These are phyloP conservation scores for Penicillium steckii DNA, from an alignment of 495 filamentous ascomycete genomes.

Conservation along the genomic window DNA sequence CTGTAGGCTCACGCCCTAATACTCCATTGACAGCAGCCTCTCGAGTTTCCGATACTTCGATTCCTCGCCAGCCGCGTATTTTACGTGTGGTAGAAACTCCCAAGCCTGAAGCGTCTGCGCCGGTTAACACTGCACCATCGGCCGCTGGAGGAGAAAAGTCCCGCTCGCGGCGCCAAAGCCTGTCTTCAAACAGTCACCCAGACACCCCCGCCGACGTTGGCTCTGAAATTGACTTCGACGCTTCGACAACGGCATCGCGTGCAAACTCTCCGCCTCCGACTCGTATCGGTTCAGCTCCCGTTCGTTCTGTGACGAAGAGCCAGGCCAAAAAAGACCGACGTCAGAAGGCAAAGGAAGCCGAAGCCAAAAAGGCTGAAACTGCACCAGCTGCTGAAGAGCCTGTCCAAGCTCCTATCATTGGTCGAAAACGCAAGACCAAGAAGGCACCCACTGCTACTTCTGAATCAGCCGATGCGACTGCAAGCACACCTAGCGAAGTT, in stretches of 20 bases:
- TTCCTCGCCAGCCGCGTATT: constrained; percentile 48
- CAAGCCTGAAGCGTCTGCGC: constrained; percentile 60
- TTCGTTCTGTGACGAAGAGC: constrained; percentile 81
- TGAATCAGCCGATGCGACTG: constrained; percentile 37
- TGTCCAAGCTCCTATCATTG: constrained; percentile 78
- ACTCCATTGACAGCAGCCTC: constrained; percentile 40
- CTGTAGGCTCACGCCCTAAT: constrained; percentile 35
- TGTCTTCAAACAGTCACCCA: constrained; percentile 63
- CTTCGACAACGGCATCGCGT: constrained; percentile 79
- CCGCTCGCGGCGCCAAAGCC: constrained; percentile 58
- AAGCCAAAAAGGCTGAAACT: constrained; percentile 62
- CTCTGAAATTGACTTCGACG: constrained; percentile 73
- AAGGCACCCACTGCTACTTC: constrained; percentile 52
- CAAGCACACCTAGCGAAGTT: constrained; percentile 32
- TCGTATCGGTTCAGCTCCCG: constrained; percentile 74
- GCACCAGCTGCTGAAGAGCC: constrained; percentile 53
- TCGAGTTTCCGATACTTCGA: constrained; percentile 48
- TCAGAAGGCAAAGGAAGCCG: constrained; percentile 58
- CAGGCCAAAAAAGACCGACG: constrained; percentile 83
- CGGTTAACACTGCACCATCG: constrained; percentile 34
- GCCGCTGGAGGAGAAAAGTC: constrained; percentile 37
- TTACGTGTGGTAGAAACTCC: constrained; percentile 71
- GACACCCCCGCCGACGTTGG: constrained; percentile 76
- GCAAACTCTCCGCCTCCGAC: constrained; percentile 77
- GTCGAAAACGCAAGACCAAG: constrained; percentile 89